These are phyloP conservation scores for Lachnellula suecica DNA, from an alignment of 2,329 filamentous ascomycete genomes.

Conservation along the genomic window DNA sequence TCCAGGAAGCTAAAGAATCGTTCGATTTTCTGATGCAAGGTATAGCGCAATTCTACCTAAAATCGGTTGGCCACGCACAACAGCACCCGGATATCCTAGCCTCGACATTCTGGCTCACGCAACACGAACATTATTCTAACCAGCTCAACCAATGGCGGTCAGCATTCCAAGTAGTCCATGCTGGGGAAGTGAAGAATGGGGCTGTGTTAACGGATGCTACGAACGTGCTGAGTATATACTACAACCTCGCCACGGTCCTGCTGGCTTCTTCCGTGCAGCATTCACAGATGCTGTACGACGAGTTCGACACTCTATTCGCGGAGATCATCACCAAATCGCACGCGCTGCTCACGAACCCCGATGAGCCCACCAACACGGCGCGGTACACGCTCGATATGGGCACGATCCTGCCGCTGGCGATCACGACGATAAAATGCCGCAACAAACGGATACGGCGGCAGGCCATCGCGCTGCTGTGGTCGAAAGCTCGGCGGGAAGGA, in stretches of 20 bases:
- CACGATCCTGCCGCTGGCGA: conserved; percentile 31
- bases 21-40: conserved; percentile 33
- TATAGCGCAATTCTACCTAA: conserved; percentile 32
- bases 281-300: conserved; percentile 31
- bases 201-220: conserved; percentile 23
- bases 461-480: conserved; percentile 31
- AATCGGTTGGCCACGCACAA: conserved; percentile 28
- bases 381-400: conserved; percentile 33
- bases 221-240: conserved; percentile 32
- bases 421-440: conserved; percentile 32
- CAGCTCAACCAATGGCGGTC: conserved; percentile 30
- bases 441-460: conserved; percentile 28
- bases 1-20: conserved; percentile 29
- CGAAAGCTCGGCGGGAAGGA: conserved; percentile 32
- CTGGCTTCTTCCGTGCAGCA: conserved; percentile 30
- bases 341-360: conserved; percentile 26
- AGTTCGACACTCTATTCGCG: conserved; percentile 28
- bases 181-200: conserved; percentile 24
- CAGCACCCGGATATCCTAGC: conserved; percentile 26
- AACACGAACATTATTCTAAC: conserved; percentile 30
- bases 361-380: conserved; percentile 31
- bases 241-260: conserved; percentile 31
- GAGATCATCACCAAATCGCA: conserved; percentile 31
- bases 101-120: conserved; percentile 25
- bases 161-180: conserved; percentile 28